phyloP scores from a whole-genome alignment of 2,329 filamentous ascomycete genomes.

The Trichophyton schoenleinii region DNA sequence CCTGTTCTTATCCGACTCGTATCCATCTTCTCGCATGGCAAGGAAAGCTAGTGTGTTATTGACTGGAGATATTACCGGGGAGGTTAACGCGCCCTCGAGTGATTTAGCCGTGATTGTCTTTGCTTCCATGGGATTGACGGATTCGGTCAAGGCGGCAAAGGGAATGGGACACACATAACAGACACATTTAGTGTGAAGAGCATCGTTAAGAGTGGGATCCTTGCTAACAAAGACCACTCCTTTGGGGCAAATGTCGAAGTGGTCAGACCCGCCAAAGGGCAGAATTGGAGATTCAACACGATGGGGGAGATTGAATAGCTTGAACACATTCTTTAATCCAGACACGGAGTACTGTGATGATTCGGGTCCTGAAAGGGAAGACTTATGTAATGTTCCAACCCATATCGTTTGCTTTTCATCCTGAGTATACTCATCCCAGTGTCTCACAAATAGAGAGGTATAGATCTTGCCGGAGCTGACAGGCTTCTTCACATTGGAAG shows the following conservation, averaged over 20 bases:
- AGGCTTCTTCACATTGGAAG: constrained; percentile 37
- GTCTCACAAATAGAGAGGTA: constrained; percentile 40
- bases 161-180: constrained; percentile 35
- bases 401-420: constrained; percentile 40
- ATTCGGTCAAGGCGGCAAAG: constrained; percentile 24
- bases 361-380: constrained; percentile 20
- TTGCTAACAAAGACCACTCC: constrained; percentile 37
- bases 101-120: constrained; percentile 14
- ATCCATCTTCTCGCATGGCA: constrained; percentile 34
- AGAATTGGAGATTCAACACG: constrained; percentile 36
- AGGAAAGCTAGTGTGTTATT: constrained; percentile 33
- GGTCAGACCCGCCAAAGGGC: constrained; percentile 35
- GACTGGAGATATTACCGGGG: constrained; percentile 34
- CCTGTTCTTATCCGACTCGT: constrained; percentile 37
- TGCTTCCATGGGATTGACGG: constrained; percentile 24
- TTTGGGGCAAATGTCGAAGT: constrained; percentile 36
- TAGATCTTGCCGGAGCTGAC: constrained; percentile 37
- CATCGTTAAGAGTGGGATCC: constrained; percentile 34
- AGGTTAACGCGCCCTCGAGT: constrained; percentile 33
- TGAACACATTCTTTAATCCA: constrained; percentile 25
- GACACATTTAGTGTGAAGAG: constrained; percentile 35
- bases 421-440: constrained; percentile 41
- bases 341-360: constrained; percentile 25
- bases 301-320: constrained; percentile 28
- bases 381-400: constrained; percentile 35